Conservation (phyloP, 371 early-diverging fungal species). For the Mortierella sp. region DNA sequence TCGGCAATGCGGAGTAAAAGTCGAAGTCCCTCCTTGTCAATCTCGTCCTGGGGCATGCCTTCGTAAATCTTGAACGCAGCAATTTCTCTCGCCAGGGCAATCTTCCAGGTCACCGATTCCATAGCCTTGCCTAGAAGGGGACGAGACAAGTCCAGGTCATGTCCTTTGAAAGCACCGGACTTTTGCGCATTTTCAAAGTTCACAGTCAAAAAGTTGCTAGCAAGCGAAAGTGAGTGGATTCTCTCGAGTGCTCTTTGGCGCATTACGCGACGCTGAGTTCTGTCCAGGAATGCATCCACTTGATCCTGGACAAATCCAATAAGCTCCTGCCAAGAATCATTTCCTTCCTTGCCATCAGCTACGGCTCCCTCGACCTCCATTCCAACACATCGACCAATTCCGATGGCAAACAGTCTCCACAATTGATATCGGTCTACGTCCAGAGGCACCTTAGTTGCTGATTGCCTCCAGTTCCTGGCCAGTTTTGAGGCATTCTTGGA, state of each 20-base stretch:
- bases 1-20: conserved; percentile 39
- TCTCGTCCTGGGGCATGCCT: conserved; percentile 26
- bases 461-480: conserved; percentile 36
- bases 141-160: conserved; percentile 24
- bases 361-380: conserved; percentile 28
- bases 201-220: neutral
- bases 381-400: conserved; percentile 32
- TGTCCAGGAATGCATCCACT: conserved; percentile 45
- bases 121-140: conserved; percentile 35
- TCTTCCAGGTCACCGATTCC: conserved; percentile 45
- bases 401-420: conserved; percentile 19
- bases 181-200: conserved; percentile 18
- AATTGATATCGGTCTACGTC: conserved; percentile 21
- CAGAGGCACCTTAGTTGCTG: conserved; percentile 13
- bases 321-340: conserved; percentile 37
- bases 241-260: conserved; percentile 31
- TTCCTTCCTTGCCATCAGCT: conserved; percentile 15
- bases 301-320: conserved; percentile 32
- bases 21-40: conserved; percentile 31
- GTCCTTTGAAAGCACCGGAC: conserved; percentile 29
- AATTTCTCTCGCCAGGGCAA: conserved; percentile 33
- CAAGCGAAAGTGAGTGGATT: conserved; percentile 17
- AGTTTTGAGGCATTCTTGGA: conserved; percentile 20
- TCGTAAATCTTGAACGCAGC: conserved; percentile 31
- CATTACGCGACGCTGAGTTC: conserved; percentile 15